Evolutionary conservation across 1,139 yeast genomes (phyloP), one percentile per base, ranked within the genome.

Genomic region (Magnusiomyces ingens): DNA sequence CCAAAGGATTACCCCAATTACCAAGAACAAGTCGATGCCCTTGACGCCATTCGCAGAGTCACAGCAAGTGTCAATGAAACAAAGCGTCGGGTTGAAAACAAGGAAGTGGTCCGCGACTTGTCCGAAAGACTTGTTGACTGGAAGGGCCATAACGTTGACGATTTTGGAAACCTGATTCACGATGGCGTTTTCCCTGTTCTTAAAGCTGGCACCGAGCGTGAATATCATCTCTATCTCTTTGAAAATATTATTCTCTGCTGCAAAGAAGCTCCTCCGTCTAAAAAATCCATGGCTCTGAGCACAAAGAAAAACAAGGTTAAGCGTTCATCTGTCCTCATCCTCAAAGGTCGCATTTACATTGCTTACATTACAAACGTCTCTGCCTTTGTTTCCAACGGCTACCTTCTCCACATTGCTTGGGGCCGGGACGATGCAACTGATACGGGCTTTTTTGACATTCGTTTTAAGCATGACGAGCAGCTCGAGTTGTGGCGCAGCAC

Each of bases 51-150:
- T 42, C 82, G 79, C 60, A 80, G 78, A 53, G 84, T 91, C 60
- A 96, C 97, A n/a, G 79, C 80, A 60, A 83, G 82, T 62, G 94
- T 93, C 40, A 93, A 93, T 71, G 99, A 93, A 68, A 91, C 96
- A 12, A 96, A 91, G 71, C 80, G 99, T 69, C 77, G 90, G 60
- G 85, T 95, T 1, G 99, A 93, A 67, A 94, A 93, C 68, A 80
- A 83, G 48, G 86, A 83, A 56, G 78, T 81, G 48, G 75, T 87
- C 49, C 81, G 80, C 60, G 85, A 84, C 54, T 75, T 93, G 47
- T 76, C 79, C 53, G 86, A 81, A 44, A 77, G 93, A 56, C 94
- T 91, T 12, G 75, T 78, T 44, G 95, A 91, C 69, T 93, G 99
- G 99, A 81, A 91, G 62, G 98, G 97, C n/a, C 91, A 89, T 69